Evolutionary conservation across 345 rosid species (phyloP).

Genomic region (Kernera saxatilis): DNA sequence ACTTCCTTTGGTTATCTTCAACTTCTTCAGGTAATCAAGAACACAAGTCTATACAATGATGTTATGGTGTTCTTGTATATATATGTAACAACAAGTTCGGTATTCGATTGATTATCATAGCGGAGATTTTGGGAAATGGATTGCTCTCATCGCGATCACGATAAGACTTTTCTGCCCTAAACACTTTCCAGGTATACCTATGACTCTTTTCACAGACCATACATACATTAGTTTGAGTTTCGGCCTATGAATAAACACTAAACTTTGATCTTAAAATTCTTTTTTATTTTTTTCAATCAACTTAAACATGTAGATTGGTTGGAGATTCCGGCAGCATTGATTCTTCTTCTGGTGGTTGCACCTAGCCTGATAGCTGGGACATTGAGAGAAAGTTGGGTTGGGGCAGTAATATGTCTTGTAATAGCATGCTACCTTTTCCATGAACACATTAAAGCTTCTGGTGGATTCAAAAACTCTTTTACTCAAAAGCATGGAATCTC

Average conservation of each 20-base stretch:
- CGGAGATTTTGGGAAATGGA: slow-evolving; percentile 87
- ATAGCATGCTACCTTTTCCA: slow-evolving; percentile 87
- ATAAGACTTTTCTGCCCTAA: slow-evolving; percentile 74
- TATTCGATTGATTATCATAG: slow-evolving; percentile 43
- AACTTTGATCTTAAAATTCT: neutral
- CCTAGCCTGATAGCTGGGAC: slow-evolving; percentile 56
- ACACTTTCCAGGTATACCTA: slow-evolving; percentile 60
- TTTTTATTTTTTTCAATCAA: neutral
- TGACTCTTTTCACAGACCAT: neutral
- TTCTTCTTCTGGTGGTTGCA: slow-evolving; percentile 65
- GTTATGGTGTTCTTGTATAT: neutral
- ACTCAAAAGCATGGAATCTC: slow-evolving; percentile 68
- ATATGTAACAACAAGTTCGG: neutral
- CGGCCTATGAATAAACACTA: neutral
- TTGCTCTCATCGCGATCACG: slow-evolving; percentile 69
- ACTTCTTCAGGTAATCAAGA: slow-evolving; percentile 61
- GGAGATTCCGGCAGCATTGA: slow-evolving; percentile 75
- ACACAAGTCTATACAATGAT: neutral
- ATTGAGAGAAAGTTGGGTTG: slow-evolving; percentile 52
- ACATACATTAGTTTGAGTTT: neutral
- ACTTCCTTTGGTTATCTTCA: slow-evolving; percentile 62
- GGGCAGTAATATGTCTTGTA: slow-evolving; percentile 57
- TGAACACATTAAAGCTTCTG: slow-evolving; percentile 88
- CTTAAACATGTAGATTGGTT: slow-evolving; percentile 44
- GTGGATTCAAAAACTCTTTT: slow-evolving; percentile 81